A percentile compares a stretch with the other conserved stretches of the same genome.
These are phyloP conservation scores for Limonium bicolor DNA, from an alignment of 148 eudicot species.

Conservation along the genomic window DNA sequence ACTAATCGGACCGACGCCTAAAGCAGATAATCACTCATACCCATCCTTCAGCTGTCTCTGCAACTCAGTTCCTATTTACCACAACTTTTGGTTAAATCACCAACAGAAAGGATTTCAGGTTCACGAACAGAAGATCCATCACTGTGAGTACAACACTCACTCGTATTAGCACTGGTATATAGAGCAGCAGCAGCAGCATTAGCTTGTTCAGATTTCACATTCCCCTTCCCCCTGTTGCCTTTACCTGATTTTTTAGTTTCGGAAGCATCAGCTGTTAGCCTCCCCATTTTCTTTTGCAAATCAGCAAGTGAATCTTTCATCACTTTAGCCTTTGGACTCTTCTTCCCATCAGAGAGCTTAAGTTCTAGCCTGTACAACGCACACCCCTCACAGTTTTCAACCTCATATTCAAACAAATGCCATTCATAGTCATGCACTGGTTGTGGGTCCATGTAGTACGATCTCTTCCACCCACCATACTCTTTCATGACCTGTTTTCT, in stretches of 20 bases:
- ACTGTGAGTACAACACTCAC: too few relatives aligned
- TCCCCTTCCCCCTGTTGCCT: conserved; percentile 13
- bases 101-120: too few relatives aligned
- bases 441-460: conserved; percentile 40
- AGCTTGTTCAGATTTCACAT: conserved; percentile 7
- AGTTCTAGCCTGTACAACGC: conserved; percentile 36
- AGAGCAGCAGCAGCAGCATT: too few relatives aligned
- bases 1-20: too few relatives aligned
- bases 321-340: conserved; percentile 20
- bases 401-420: conserved; percentile 38
- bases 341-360: conserved; percentile 22
- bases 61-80: too few relatives aligned
- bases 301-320: conserved; percentile 21
- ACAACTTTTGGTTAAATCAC: too few relatives aligned
- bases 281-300: conserved; percentile 30
- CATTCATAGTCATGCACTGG: conserved; percentile 25
- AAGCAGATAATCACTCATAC: too few relatives aligned
- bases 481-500: conserved; percentile 27
- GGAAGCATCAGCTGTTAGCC: conserved; percentile 26
- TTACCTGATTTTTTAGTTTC: conserved; percentile 14
- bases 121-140: too few relatives aligned
- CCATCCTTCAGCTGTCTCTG: too few relatives aligned
- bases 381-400: conserved; percentile 15
- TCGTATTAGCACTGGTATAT: too few relatives aligned
- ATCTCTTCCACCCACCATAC: conserved; percentile 26